Percentiles rank a stretch among this genome's conserved stretches.
phyloP scores from a whole-genome alignment of 2,329 filamentous ascomycete genomes.

The Exophiala viscosa region DNA sequence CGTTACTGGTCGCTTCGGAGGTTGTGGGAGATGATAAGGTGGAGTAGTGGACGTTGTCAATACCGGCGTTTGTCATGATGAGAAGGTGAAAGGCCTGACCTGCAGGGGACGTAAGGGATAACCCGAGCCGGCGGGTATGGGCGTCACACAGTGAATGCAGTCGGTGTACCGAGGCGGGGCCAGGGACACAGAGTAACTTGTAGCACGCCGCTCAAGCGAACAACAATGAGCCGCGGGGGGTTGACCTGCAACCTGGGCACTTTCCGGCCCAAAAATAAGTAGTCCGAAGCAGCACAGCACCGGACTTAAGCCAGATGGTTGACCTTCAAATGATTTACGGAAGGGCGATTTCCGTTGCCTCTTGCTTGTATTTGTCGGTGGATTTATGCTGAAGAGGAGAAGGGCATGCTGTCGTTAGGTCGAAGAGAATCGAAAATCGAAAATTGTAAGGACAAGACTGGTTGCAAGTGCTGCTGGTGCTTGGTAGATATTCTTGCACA shows the following conservation, averaged over 20 bases:
- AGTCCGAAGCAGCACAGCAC: not conserved
- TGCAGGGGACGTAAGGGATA: not conserved
- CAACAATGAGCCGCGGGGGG: not conserved
- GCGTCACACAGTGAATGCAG: not conserved
- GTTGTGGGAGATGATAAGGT: slow-evolving; percentile 28
- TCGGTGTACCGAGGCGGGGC: not conserved
- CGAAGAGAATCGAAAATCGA: too few species aligned
- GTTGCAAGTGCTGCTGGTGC: too few species aligned
- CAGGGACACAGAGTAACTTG: not conserved
- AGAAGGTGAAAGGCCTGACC: slow-evolving; percentile 5
- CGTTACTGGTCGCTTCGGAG: slow-evolving; percentile 20
- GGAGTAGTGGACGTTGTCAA: slow-evolving; percentile 14
- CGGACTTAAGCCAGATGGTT: not conserved
- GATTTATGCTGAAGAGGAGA: too few species aligned
- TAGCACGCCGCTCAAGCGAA: slow-evolving; percentile 2
- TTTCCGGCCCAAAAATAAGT: not conserved
- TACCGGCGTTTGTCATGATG: slow-evolving; percentile 2
- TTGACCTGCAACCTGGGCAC: not conserved
- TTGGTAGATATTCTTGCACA: too few species aligned
- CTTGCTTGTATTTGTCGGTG: too few species aligned
- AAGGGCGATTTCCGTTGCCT: too few species aligned
- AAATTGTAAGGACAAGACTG: too few species aligned
- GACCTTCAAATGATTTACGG: not conserved
- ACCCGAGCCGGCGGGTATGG: slow-evolving; percentile 9
- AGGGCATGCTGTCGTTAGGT: too few species aligned